Evolutionary conservation across 352 stramenopile genomes (phyloP), one percentile per base, ranked within the genome.

Genomic region (Phytophthora megakarya): DNA sequence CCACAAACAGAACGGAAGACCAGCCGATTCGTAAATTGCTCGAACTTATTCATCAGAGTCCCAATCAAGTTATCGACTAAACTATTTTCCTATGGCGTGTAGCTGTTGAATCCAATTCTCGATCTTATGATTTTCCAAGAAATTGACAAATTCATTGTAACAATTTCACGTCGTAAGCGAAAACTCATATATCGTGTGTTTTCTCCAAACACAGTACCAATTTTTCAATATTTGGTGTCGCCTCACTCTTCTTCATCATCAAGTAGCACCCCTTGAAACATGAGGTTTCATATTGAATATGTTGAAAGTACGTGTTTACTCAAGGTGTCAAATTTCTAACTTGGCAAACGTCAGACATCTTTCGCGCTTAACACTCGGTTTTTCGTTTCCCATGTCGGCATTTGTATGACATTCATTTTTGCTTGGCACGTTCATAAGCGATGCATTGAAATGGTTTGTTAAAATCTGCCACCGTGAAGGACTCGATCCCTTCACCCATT

Each of bases 221-320:
- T 6, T 28, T 47, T 22, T 19, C 38, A 1, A 43, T 19, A 48
- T 59, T 47, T 2, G 16, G 5, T 8, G 23, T 13, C 6, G 38
- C 37, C 23, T 59, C 25, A 26, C 19, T 7, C n/a, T 49, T 59
- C 1, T 8, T 22, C 10, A 49, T 38, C 26, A 59, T 15, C 10
- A 59, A 38, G 18, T 23, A 59, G 12, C 22, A 39, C 23, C 50
- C 48, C 11, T 47, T 40, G 23, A 59, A 59, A 10, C 25, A 18
- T 5, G 38, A 49, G 1, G 50, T 38, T 25, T 59, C 38, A 33
- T 48, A 23, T 42, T 59, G 37, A 3, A 59, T 42, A 11, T 42
- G n/a, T 19, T 59, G 50, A 9, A 49, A 59, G 23, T 49, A 59
- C 5, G 30, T 40, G 39, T 16, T 25, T n/a, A 35, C 49, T 35